Base-by-base conservation (phyloP, 768 basidiomycete genomes). In the Rhodotorula kratochvilovae region DNA sequence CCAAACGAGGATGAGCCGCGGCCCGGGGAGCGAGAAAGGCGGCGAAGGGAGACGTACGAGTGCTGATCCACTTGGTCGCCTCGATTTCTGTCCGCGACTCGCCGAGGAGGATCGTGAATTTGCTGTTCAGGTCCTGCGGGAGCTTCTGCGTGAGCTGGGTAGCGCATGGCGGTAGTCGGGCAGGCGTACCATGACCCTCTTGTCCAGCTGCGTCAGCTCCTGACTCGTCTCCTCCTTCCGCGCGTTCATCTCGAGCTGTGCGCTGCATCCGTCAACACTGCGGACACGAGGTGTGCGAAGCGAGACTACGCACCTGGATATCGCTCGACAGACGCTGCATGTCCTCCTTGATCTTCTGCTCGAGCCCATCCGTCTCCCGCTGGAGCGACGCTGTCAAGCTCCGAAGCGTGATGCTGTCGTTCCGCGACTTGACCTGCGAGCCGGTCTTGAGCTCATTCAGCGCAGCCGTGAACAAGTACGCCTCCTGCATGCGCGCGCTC, bases 191-290 rank as follows among this genome's bases (percentile, higher is more conserved):
- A 82, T 81, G 61, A 95, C 91, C 46, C 83, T 82, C 70, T 97
- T 89, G 76, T 92, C 92, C 76, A 89, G 87, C 63, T 84, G 85
- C 81, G 93, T 95, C 69, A 90, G 78, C 62, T 97, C 93, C 2
- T 87, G 84, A 78, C 88, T 89, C 23, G 88, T 86, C 79, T 98
- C 96, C 74, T 89, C 91, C 83, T 93, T 97, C 67, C 95, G 85
- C 72, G 88, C 92, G 77, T 95, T 92, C 70, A 97, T 84, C 66
- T 99, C 96, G 88, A 98, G 92, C 80, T 97, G 93, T 61, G 94
- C 25, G n/a, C 54, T 5, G n/a, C n/a, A n/a, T 27, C 48, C 23
- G 25, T 25, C 1, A 27, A 12, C 27, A 27, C 11, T 10, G 12
- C 13, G 23, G 12, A 43, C 15, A 43, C 19, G 2, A 15, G 43